These are phyloP conservation scores for Truncatella angustata DNA, from an alignment of 2,329 filamentous ascomycete species.

Conservation along the genomic window DNA sequence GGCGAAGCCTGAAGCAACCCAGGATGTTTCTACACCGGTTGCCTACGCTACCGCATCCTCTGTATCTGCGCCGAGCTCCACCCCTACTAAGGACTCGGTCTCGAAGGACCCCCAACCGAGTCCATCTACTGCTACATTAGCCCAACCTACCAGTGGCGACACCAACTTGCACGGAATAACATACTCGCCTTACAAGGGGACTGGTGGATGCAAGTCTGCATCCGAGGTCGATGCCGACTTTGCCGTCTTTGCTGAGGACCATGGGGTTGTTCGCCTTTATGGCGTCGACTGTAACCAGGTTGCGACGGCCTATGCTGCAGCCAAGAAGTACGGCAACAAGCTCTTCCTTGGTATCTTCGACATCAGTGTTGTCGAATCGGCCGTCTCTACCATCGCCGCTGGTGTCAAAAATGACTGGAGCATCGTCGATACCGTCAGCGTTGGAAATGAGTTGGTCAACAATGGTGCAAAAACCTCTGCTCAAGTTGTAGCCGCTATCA, in stretches of 20 bases:
- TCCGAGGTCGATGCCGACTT: constrained; percentile 66
- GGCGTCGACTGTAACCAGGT: constrained; percentile 78
- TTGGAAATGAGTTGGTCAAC: constrained; percentile 82
- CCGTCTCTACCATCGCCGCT: constrained; percentile 60
- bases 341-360: constrained; percentile 76
- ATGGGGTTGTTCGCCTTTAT: constrained; percentile 71
- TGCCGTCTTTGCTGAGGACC: constrained; percentile 47
- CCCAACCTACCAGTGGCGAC: constrained; percentile 5
- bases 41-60: too few relatives aligned
- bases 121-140: constrained; percentile 11
- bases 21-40: too few relatives aligned
- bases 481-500: constrained; percentile 58
- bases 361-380: constrained; percentile 51
- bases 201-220: constrained; percentile 64
- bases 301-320: constrained; percentile 58
- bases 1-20: neutral
- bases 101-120: neutral
- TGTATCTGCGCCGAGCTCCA: neutral
- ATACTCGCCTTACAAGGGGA: constrained; percentile 48
- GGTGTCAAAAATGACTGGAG: constrained; percentile 65
- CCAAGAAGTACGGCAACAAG: constrained; percentile 62
- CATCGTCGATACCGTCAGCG: constrained; percentile 65
- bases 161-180: constrained; percentile 39
- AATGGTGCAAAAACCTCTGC: constrained; percentile 50
- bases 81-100: constrained; percentile 1